phyloP scores from a whole-genome alignment of 2,329 filamentous ascomycete species.

The Diaporthe citri region DNA sequence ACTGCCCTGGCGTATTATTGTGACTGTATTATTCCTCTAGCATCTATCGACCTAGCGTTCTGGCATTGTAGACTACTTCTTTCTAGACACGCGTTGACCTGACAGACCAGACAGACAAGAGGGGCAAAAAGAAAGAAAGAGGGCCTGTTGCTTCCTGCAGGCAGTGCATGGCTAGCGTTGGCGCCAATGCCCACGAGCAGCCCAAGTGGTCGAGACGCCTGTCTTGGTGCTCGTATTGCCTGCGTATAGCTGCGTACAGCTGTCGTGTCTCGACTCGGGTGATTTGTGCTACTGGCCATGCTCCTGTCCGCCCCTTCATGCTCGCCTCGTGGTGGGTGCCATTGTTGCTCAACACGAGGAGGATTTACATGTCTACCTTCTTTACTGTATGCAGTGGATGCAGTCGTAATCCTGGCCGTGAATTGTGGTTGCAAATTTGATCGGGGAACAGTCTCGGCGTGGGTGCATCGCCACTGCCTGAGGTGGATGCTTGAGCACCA shows the following conservation, averaged over 20 bases:
- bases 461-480: conserved; percentile 11
- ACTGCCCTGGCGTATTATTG: neutral
- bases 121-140: neutral
- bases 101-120: neutral
- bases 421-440: neutral
- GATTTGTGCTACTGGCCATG: conserved; percentile 11
- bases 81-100: neutral
- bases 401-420: neutral
- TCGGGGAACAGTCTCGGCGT: neutral
- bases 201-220: conserved; percentile 16
- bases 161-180: conserved; percentile 29
- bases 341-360: conserved; percentile 33
- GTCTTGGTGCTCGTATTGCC: conserved; percentile 31
- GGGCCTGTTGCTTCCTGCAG: neutral
- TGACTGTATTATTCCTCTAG: neutral
- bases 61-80: neutral
- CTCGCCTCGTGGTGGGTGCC: conserved; percentile 26
- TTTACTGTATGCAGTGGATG: neutral
- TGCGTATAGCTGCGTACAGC: conserved; percentile 1
- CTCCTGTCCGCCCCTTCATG: neutral
- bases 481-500: neutral
- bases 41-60: neutral
- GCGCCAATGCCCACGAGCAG: conserved; percentile 22
- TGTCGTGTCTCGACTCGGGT: conserved; percentile 23
- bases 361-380: neutral